These are phyloP conservation scores for Scheffersomyces illinoinensis DNA, from an alignment of 1,139 yeast species.

Conservation along the genomic window DNA sequence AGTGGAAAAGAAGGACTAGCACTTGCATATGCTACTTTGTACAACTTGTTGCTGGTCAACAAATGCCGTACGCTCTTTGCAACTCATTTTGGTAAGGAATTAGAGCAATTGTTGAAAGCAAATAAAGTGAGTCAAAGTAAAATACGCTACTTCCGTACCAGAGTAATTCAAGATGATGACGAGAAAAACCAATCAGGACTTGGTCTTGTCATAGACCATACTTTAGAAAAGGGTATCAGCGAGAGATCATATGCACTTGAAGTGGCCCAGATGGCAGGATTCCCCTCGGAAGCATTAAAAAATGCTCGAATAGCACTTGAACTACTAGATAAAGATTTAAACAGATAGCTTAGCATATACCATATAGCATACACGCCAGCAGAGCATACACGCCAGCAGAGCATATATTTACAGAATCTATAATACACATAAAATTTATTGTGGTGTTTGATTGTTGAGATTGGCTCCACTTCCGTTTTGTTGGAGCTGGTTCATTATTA, in stretches of 20 bases:
- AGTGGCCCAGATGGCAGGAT: constrained; percentile 83
- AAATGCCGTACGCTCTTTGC: constrained; percentile 84
- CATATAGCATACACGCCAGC: neutral
- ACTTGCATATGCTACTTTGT: constrained; percentile 80
- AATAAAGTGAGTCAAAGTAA: constrained; percentile 27
- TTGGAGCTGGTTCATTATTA: constrained; percentile 24
- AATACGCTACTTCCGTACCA: constrained; percentile 54
- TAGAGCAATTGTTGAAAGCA: constrained; percentile 34
- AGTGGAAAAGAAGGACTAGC: constrained; percentile 88
- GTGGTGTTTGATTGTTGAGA: constrained; percentile 8
- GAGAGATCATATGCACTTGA: constrained; percentile 79
- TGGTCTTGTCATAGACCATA: constrained; percentile 57
- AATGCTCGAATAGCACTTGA: constrained; percentile 47
- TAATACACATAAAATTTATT: neutral
- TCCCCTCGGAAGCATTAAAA: constrained; percentile 61
- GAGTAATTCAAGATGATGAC: constrained; percentile 26
- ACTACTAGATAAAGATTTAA: constrained; percentile 4
- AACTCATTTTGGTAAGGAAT: constrained; percentile 84
- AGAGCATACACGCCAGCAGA: neutral
- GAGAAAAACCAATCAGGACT: constrained; percentile 6
- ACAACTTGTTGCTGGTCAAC: constrained; percentile 55
- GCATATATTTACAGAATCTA: neutral
- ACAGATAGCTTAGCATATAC: neutral
- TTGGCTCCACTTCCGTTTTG: constrained; percentile 16
- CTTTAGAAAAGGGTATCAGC: constrained; percentile 70